Evolutionary conservation across 495 filamentous ascomycete genomes (phyloP), one percentile per base, ranked within the genome.

Genomic region (Geopyxis carbonaria): DNA sequence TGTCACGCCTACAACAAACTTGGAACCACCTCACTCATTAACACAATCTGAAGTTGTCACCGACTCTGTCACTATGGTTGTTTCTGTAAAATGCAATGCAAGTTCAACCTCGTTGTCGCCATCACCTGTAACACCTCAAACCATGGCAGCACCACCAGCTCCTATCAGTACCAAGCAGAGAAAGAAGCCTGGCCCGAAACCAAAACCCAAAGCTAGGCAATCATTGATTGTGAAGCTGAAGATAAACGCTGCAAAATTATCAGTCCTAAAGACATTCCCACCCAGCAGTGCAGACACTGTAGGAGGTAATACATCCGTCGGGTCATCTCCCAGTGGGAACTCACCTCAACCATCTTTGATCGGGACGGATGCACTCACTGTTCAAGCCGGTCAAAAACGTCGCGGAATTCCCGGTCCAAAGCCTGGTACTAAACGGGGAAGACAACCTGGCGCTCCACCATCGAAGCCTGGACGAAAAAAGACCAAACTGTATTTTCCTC

Each of bases 391-490:
- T 28, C 63, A 56, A 62, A 68, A 46, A 62, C 61, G 46, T 70
- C 47, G 47, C 27, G 72, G 35, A 66, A 75, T 38, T 61, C 66
- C 39, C 61, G 63, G 42, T 61, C 67, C 45, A 67, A 76, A 62
- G 72, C 80, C 67, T 62, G 75, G 46, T 56, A 68, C 47, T 22
- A 79, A 79, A 57, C 61, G 77, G 56, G 63, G 62, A 51, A 65
- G 70, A 50, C 62, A 55, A 55, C 51, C 46, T 44, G 65, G 47
- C 50, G 55, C 27, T 55, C 58, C 39, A 64, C 65, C 14, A 46
- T 78, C 81, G 40, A 86, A 93, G 64, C 86, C 89, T 5, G 84
- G 84, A 13, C 84, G 87, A 0, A 95, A 94, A 70, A 94, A 87
- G 60, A 75, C 78, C 48, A 74, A 73, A 69, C 61, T 92, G 89